A percentile compares a stretch with the other conserved stretches of the same genome.
Evolutionary conservation across 129 eudicot genomes (phyloP).

Genomic region (Pittosporum tobira): DNA sequence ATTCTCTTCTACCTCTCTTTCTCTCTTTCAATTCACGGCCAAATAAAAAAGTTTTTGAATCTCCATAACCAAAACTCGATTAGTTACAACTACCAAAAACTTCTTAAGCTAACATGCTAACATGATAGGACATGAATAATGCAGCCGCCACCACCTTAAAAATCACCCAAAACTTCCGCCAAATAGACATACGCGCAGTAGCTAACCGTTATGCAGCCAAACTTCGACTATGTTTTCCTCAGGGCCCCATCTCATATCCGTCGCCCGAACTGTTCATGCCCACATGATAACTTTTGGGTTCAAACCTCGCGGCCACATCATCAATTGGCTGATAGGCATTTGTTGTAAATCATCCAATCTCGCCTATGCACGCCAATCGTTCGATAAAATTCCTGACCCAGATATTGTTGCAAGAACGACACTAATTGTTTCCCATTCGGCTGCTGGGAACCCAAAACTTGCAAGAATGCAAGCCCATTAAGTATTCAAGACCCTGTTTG

Average conservation of each 20-base stretch:
- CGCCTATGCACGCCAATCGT: conserved; percentile 42
- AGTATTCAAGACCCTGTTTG: conserved; percentile 40
- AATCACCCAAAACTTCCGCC: conserved; percentile 15
- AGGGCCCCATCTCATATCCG: conserved; percentile 19
- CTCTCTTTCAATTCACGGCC: too few relatives aligned
- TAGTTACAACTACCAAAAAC: too few relatives aligned
- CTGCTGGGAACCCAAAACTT: conserved; percentile 27
- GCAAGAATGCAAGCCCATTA: conserved; percentile 41
- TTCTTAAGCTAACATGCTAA: too few relatives aligned
- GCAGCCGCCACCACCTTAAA: conserved; percentile 20
- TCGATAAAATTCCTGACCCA: conserved; percentile 52
- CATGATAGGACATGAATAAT: conserved; percentile 21
- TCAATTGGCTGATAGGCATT: conserved; percentile 45
- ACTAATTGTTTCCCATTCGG: conserved; percentile 41
- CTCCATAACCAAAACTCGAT: too few relatives aligned
- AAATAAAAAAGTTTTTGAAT: too few relatives aligned
- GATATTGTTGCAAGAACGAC: conserved; percentile 68
- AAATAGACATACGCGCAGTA: conserved; percentile 21
- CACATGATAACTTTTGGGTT: conserved; percentile 62
- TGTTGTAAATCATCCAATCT: conserved; percentile 46
- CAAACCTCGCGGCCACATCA: conserved; percentile 43
- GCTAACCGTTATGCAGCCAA: conserved; percentile 49
- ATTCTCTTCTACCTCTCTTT: too few relatives aligned
- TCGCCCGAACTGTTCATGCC: conserved; percentile 39
- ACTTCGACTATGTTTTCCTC: conserved; percentile 43